Evolutionary conservation across 164 flowering plant genomes (phyloP).

Genomic region (Aristolochia contorta): DNA sequence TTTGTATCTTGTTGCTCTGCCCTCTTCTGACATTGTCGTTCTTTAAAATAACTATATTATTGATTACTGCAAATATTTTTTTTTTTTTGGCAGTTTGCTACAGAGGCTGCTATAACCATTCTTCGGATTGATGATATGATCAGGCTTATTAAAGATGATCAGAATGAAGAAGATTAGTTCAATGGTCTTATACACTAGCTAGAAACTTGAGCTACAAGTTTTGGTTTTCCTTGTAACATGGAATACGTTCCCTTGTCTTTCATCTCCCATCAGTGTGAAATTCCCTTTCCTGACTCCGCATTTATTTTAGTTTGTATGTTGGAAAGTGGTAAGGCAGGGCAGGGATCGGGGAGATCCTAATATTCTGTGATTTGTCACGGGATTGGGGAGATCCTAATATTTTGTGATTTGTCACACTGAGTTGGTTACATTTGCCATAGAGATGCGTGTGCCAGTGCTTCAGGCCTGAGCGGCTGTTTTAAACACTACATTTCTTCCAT

Average conservation of each 20-base stretch:
- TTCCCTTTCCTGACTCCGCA: background rate
- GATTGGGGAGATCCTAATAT: no score
- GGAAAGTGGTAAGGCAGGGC: no score
- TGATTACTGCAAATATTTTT: no score
- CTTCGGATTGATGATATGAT: conserved; percentile 98
- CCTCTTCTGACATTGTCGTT: no score
- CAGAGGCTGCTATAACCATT: conserved; percentile 97
- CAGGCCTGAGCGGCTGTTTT: no score
- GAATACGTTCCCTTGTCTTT: background rate
- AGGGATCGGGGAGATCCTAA: no score
- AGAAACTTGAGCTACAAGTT: background rate
- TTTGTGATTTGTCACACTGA: background rate
- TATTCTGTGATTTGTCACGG: background rate
- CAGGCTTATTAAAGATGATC: conserved; percentile 82
- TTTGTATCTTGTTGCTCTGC: background rate
- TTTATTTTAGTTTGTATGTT: background rate
- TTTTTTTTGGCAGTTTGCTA: conserved; percentile 63
- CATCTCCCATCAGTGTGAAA: background rate
- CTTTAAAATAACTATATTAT: no score
- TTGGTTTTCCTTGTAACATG: background rate
- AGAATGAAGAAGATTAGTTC: conserved; percentile 29
- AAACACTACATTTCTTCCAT: no score
- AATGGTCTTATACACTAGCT: background rate
- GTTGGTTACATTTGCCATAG: background rate
- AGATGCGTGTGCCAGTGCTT: background rate